Evolutionary conservation across 805 yeast genomes (phyloP).

Genomic region (Debaryomyces maramus): DNA sequence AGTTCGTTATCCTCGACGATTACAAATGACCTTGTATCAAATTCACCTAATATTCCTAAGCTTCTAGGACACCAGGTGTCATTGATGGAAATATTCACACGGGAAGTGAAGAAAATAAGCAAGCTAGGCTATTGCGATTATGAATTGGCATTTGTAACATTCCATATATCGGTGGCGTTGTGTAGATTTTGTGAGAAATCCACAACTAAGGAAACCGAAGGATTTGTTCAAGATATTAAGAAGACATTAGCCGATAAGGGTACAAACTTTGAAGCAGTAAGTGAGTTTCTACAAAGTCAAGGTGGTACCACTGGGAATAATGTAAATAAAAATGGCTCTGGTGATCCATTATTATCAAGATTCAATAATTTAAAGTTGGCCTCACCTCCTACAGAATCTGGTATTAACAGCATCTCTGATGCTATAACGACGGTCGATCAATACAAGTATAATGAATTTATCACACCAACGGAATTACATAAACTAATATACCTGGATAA

Average conservation of each 20-base stretch:
- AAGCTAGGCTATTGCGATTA: constrained; percentile 36
- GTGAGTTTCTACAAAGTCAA: not conserved
- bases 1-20: not conserved
- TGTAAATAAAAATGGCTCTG: not conserved
- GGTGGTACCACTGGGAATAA: not conserved
- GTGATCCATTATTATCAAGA: constrained; percentile 27
- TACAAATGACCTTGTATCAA: constrained; percentile 9
- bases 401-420: not conserved
- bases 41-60: constrained; percentile 14
- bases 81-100: constrained; percentile 34
- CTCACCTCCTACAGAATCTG: not conserved
- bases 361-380: constrained; percentile 19
- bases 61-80: constrained; percentile 29
- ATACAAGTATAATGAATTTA: constrained; percentile 16
- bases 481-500: constrained; percentile 7
- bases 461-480: constrained; percentile 21
- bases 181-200: constrained; percentile 8
- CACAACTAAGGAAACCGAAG: constrained; percentile 14
- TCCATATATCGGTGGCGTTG: constrained; percentile 14
- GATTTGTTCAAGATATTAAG: constrained; percentile 16
- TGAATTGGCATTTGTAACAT: constrained; percentile 35
- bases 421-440: not conserved
- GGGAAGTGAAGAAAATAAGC: constrained; percentile 28
- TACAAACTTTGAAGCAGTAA: constrained; percentile 8
- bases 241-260: constrained; percentile 17